Conservation (phyloP, 2,329 filamentous ascomycete genomes). For the Clathrospora elynae region DNA sequence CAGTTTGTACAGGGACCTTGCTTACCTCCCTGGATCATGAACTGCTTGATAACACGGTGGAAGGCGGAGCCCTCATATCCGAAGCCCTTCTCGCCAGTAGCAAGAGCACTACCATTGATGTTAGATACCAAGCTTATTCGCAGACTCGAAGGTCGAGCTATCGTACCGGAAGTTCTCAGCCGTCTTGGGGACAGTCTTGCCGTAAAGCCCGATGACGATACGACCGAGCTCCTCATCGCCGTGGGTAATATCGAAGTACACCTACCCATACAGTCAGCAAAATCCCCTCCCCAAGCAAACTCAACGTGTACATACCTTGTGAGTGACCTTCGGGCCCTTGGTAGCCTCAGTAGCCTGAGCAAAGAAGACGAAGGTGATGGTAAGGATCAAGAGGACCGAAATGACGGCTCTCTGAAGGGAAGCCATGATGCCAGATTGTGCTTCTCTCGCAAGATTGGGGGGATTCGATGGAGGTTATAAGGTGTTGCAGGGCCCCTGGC, state of each 20-base stretch:
- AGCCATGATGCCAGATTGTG: constrained; percentile 65
- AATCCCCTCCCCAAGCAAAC: background rate
- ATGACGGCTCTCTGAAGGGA: constrained; percentile 72
- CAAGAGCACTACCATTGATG: constrained; percentile 67
- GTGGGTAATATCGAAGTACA: constrained; percentile 83
- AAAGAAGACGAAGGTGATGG: constrained; percentile 57
- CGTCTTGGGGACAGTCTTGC: constrained; percentile 82
- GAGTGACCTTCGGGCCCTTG: constrained; percentile 90
- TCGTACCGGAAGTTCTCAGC: constrained; percentile 66
- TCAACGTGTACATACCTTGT: constrained; percentile 66
- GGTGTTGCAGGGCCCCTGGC: constrained; percentile 24
- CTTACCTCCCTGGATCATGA: constrained; percentile 82
- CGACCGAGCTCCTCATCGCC: constrained; percentile 75
- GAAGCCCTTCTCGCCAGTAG: constrained; percentile 84
- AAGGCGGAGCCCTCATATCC: constrained; percentile 81
- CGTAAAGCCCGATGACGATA: constrained; percentile 82
- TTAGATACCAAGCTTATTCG: constrained; percentile 14
- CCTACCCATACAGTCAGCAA: constrained; percentile 45
- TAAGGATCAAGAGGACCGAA: constrained; percentile 75
- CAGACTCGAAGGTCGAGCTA: background rate
- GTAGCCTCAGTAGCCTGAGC: constrained; percentile 41
- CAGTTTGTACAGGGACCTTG: background rate
- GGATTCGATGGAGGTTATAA: constrained; percentile 33
- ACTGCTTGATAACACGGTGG: constrained; percentile 88
- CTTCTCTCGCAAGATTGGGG: constrained; percentile 23